Evolutionary conservation across 371 early-diverging fungal species (phyloP), one percentile per base, ranked within the genome.

Genomic region (Rhizopus microsporus): DNA sequence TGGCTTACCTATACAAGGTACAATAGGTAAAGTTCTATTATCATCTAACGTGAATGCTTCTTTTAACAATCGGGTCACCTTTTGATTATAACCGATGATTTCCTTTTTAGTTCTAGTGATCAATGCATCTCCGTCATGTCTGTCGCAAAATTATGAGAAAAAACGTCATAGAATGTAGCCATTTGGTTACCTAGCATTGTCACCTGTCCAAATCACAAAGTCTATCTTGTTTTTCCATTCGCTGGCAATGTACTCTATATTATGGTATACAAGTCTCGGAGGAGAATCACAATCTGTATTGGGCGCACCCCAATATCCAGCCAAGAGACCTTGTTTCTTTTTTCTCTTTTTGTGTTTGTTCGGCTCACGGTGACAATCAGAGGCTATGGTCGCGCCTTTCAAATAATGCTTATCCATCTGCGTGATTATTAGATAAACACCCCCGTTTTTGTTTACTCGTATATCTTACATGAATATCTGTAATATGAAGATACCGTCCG

Each of bases 131-230:
- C 80, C 80, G 70, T 91, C 91, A 65, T 91, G 90, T 44, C 91
- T 83, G 66, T 40, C 29, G 50, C 32, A 13, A 38, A 7, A 50
- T 35, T 7, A 52, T 37, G 5, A 30, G 35, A 37, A 39, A 12
- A 6, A 35, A 38, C 31, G 50, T 48, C 17, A 47, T 30, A 29
- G 30, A 13, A 23, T 34, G 32, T 16, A n/a, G 3, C 15, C 39
- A 12, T 32, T 35, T 57, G 31, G n/a, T 53, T 74, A 84, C 84
- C 84, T 74, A 23, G 84, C 83, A 74, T 85, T 88, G 62, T 89
- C 89, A 16, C 92, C 92, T 5, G 92, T 90, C 84, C 88, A 89
- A 13, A 87, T 65, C 1, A 90, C 80, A 78, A 91, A 91, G 60
- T 91, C 89, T 40, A 88, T 72, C 15, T 69, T 59, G 17, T 72